Conservation (phyloP, 1,139 yeast species). For the Diutina neorugosa region DNA sequence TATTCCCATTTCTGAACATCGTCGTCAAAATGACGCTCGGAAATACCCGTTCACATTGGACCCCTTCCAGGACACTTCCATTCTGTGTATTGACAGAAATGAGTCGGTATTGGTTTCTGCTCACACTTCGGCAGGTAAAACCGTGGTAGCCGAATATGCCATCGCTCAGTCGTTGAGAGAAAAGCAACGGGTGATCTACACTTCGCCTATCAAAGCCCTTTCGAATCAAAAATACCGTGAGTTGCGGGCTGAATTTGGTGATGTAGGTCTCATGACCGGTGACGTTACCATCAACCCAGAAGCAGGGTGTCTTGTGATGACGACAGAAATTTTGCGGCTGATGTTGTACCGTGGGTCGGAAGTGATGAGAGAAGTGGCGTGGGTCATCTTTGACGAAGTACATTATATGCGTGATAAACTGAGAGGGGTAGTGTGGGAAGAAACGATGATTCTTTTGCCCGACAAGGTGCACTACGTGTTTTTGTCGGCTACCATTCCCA, state of each 20-base stretch:
- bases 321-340: conserved; percentile 87
- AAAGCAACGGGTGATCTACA: conserved; percentile 89
- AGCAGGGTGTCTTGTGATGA: conserved; percentile 95
- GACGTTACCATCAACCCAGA: conserved; percentile 96
- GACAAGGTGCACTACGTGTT: conserved; percentile 85
- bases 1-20: conserved; percentile 78
- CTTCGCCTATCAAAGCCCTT: conserved; percentile 94
- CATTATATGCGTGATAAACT: conserved; percentile 94
- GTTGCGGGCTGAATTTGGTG: conserved; percentile 81
- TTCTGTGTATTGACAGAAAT: conserved; percentile 84
- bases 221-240: conserved; percentile 96
- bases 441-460: conserved; percentile 87
- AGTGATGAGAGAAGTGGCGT: conserved; percentile 91
- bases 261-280: conserved; percentile 91
- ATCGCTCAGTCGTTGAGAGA: conserved; percentile 88
- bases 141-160: conserved; percentile 98
- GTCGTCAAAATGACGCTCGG: conserved; percentile 62
- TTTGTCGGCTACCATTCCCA: conserved; percentile 93
- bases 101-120: conserved; percentile 98
- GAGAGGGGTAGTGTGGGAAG: conserved; percentile 99
- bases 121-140: conserved; percentile 97
- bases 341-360: conserved; percentile 94
- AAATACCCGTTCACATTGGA: conserved; percentile 86
- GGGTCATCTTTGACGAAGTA: conserved; percentile 93
- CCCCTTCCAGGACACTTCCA: conserved; percentile 93